Percentiles rank a stretch among this genome's conserved stretches.
phyloP scores from a whole-genome alignment of 1,139 yeast species.

The Hyphopichia khmerensis region DNA sequence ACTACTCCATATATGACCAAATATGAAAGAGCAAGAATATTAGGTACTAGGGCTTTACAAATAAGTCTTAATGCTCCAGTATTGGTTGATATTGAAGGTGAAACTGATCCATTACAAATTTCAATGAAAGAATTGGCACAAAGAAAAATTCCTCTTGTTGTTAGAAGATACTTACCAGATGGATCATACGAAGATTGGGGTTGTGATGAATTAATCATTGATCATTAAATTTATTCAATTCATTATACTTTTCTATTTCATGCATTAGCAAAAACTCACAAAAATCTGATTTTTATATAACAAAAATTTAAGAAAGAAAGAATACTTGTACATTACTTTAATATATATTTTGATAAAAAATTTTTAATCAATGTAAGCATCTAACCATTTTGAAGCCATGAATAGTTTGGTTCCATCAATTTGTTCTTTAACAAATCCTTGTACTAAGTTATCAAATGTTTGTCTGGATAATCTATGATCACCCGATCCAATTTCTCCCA shows the following conservation, averaged over 20 bases:
- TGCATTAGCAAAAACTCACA: background rate
- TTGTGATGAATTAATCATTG: slow-evolving; percentile 93
- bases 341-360: background rate
- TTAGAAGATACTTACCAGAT: slow-evolving; percentile 94
- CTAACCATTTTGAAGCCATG: slow-evolving; percentile 59
- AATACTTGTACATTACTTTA: background rate
- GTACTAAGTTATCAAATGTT: slow-evolving; percentile 52
- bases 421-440: slow-evolving; percentile 57
- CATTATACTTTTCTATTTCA: background rate
- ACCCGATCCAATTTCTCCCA: slow-evolving; percentile 43
- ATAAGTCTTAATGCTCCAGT: slow-evolving; percentile 98
- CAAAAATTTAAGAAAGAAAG: too few relatives aligned
- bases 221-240: slow-evolving; percentile 42
- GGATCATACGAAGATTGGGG: slow-evolving; percentile 99
- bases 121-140: slow-evolving; percentile 97
- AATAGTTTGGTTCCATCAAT: slow-evolving; percentile 58
- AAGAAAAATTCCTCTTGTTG: slow-evolving; percentile 90
- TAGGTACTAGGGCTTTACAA: slow-evolving; percentile 95
- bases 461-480: slow-evolving; percentile 53
- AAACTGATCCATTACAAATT: slow-evolving; percentile 97
- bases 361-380: slow-evolving; percentile 46
- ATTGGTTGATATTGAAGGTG: slow-evolving; percentile 96
- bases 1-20: slow-evolving; percentile 99
- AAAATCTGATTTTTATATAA: background rate
- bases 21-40: slow-evolving; percentile 93